Evolutionary conservation across 2,329 filamentous ascomycete genomes (phyloP), one percentile per base, ranked within the genome.

Genomic region (Anisogramma anomala): DNA sequence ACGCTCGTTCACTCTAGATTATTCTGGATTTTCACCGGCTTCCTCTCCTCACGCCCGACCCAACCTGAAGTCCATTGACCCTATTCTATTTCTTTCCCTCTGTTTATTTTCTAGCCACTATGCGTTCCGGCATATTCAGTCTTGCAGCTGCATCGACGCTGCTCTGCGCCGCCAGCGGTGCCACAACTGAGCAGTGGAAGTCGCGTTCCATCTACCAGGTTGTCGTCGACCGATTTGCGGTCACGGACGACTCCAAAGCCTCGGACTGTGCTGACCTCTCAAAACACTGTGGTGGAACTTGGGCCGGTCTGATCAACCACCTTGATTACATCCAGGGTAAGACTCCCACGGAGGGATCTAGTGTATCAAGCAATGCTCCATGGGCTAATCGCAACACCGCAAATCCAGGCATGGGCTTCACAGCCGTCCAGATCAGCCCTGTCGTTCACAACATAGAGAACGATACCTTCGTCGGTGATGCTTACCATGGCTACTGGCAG

Each of bases 251-350:
- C 17, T 64, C 59, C 3, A 65, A 61, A 4, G 65, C 67, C n/a
- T 58, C 55, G 17, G 44, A 58, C 1, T 72, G 69, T 50, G 58
- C 65, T 36, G 50, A 58, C 6, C 50, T 59, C 26, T 56, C 57
- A 20, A 53, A 55, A 19, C 79, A 78, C 56, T 81, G 77, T 49
- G 74, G 74, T 30, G 77, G 77, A 13, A 74, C 71, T 1, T 82
- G 71, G 52, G 57, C 62, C 39, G 77, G 77, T 6, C 63, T 81
- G 22, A 64, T 69, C 49, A 65, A 71, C 45, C 66, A 73, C 47
- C 65, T 80, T 30, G 75, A 79, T 55, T 79, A 79, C 53, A 79
- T 80, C 53, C 64, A 74, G 51, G 66, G 66, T 50, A 37, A 49
- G 50, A 5, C 25, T 10, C 19, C n/a, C 15, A 13, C 15, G 8